Percentiles rank a stretch among this genome's conserved stretches.
Conservation (phyloP, 371 early-diverging fungal genomes). For the Mortierella sp. region DNA sequence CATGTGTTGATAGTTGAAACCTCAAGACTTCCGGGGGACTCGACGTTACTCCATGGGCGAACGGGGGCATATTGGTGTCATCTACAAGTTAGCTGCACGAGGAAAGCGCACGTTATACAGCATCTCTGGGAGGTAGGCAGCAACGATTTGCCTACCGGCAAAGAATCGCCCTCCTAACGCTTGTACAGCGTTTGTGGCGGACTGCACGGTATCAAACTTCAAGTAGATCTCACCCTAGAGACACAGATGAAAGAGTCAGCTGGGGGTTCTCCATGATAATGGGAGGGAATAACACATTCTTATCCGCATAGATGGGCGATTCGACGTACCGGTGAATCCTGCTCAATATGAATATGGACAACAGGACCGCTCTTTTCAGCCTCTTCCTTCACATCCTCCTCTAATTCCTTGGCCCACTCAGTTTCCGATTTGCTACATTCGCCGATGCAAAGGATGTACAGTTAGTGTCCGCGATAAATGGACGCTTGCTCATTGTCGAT, state of each 20-base stretch:
- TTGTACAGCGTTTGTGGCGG: slow-evolving; percentile 75
- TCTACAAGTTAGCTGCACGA: slow-evolving; percentile 58
- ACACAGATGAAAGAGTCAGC: not conserved
- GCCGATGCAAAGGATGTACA: slow-evolving; percentile 1
- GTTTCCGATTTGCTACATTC: slow-evolving; percentile 81
- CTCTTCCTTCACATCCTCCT: slow-evolving; percentile 87
- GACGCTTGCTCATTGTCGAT: too few relatives aligned
- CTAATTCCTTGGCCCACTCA: slow-evolving; percentile 89
- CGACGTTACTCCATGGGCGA: not conserved
- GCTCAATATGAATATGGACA: slow-evolving; percentile 80
- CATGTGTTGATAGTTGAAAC: not conserved
- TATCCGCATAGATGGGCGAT: too few relatives aligned
- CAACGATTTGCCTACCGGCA: slow-evolving; percentile 81
- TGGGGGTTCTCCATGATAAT: too few relatives aligned
- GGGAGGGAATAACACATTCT: too few relatives aligned
- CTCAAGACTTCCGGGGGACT: not conserved
- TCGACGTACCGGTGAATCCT: slow-evolving; percentile 65
- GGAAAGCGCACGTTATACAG: slow-evolving; percentile 76
- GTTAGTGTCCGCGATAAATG: not conserved
- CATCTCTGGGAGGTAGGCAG: slow-evolving; percentile 76
- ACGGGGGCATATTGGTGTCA: slow-evolving; percentile 4
- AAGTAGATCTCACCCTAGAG: slow-evolving; percentile 83
- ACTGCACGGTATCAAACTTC: slow-evolving; percentile 75
- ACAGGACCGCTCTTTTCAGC: slow-evolving; percentile 84
- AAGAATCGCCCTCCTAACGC: slow-evolving; percentile 83